Conservation (phyloP, 2,329 filamentous ascomycete species). For the Colletotrichum kahawae region DNA sequence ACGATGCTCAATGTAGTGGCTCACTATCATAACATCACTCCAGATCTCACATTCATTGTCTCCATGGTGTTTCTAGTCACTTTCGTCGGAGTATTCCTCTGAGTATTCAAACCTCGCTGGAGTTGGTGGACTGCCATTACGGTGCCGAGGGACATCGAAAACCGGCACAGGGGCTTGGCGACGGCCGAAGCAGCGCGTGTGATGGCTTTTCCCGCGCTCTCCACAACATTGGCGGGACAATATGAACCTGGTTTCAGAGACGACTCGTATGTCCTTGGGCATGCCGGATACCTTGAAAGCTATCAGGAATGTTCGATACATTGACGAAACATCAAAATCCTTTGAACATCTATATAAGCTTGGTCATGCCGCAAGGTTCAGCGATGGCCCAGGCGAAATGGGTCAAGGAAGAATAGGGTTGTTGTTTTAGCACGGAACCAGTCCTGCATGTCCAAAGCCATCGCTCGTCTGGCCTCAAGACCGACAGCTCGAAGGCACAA, state of each 20-base stretch:
- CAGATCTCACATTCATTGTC: background rate
- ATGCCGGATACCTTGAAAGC: background rate
- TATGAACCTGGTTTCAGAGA: background rate
- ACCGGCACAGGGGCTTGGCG: background rate
- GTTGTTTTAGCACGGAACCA: background rate
- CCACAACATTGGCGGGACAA: background rate
- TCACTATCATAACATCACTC: background rate
- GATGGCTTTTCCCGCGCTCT: background rate
- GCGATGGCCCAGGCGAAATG: background rate
- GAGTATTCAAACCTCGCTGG: background rate
- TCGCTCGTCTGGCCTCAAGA: background rate
- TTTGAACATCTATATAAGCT: background rate
- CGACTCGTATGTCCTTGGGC: background rate
- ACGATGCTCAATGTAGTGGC: background rate
- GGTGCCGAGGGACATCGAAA: background rate
- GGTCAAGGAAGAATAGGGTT: too few species aligned
- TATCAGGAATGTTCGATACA: accelerated
- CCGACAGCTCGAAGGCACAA: background rate
- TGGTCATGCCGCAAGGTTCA: background rate
- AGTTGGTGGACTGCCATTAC: background rate
- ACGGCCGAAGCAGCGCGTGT: background rate
- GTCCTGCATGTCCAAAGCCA: background rate
- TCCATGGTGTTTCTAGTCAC: background rate
- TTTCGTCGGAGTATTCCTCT: background rate
- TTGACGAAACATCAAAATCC: background rate